Base-by-base conservation (phyloP, 495 filamentous ascomycete genomes). In the Achaetomiella virescens region DNA sequence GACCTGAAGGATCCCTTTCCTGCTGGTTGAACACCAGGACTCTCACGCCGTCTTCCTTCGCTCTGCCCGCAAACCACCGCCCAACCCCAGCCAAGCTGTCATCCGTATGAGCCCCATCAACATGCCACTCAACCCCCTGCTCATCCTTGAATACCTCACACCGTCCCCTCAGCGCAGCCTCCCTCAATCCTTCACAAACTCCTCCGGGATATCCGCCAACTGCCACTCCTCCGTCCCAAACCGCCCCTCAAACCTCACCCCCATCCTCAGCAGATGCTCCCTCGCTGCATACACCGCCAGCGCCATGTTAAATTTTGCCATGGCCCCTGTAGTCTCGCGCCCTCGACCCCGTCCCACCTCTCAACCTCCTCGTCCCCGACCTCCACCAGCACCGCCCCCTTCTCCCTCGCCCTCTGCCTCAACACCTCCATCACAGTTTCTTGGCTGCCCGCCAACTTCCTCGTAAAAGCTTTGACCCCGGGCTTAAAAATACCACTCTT, bases 1-100 rank as follows among this genome's bases (percentile, higher is more conserved):
- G 78, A 3, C 78, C 77, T 1, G 48, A 71, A 54, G 75, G 85
- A 61, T 95, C 84, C 14, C 93, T 82, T 14, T 88, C 90, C 65
- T 96, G 89, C 66, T 97, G 93, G 72, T 97, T 97, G 76, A 98
- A 98, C 44, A 98, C 78, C 45, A 98, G 72, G 24, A 96, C 58
- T 5, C 60, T 45, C 15, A 61, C 44, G 8, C 38, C 46, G 0
- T 60, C 58, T 1, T 35, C 61, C 1, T 52, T 53, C 61, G 67
- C 44, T 52, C 63, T 21, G 57, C 51, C 66, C 57, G 72, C 56
- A 65, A 93, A 95, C 91, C 91, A 96, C 49, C 75, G 75, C 2
- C 80, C 88, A 1, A 84, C 83, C 22, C 84, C 73, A 22, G 78
- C 74, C 48, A 96, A 81, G 61, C 88, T 93, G 56, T 95, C 90